Percentiles rank a stretch among this genome's conserved stretches.
Evolutionary conservation across 1,284 basidiomycete species (phyloP).

Genomic region (Puccinia coronata): DNA sequence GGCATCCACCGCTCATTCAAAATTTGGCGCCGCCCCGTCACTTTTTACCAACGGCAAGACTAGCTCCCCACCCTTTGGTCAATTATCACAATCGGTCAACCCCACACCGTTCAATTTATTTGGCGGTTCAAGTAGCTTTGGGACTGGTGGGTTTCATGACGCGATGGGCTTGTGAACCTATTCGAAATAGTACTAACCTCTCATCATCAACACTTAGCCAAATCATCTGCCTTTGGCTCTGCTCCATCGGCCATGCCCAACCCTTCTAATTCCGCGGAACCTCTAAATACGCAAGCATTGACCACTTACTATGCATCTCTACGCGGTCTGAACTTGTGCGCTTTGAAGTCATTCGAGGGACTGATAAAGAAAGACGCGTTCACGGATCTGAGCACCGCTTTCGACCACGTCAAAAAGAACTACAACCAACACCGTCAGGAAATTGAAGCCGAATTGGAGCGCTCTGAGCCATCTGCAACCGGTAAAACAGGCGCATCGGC

Average conservation of each 20-base stretch:
- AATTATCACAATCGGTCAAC: not conserved
- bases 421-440: constrained; percentile 31
- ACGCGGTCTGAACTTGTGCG: constrained; percentile 41
- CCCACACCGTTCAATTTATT: constrained; percentile 8
- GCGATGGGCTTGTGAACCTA: not conserved
- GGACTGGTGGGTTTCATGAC: not conserved
- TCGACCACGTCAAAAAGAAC: constrained; percentile 28
- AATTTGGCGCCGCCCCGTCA: not conserved
- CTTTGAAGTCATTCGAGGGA: constrained; percentile 13
- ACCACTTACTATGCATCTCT: constrained; percentile 34
- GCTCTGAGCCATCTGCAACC: not conserved
- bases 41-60: not conserved
- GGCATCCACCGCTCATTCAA: not conserved
- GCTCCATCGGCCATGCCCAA: not conserved
- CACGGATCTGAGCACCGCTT: not conserved
- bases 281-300: constrained; percentile 13
- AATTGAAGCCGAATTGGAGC: constrained; percentile 23
- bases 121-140: constrained; percentile 1
- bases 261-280: not conserved
- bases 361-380: constrained; percentile 34
- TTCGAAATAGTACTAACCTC: not conserved
- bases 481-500: not conserved
- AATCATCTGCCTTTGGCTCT: constrained; percentile 5
- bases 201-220: not conserved
- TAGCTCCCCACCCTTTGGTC: not conserved